phyloP scores from a whole-genome alignment of 2,329 filamentous ascomycete species.

The Botrytis pseudocinerea region DNA sequence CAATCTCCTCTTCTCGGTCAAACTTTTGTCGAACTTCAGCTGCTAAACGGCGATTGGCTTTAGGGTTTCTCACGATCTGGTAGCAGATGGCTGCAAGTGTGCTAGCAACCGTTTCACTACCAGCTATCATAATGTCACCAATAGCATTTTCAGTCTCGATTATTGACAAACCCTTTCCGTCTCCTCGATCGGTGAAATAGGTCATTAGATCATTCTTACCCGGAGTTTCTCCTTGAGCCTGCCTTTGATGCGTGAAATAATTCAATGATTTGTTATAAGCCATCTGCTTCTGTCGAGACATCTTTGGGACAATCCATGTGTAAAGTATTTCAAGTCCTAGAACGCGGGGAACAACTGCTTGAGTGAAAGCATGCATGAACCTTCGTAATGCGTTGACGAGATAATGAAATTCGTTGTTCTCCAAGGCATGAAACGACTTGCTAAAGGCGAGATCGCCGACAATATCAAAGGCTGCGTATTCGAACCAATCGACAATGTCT shows the following conservation, averaged over 20 bases:
- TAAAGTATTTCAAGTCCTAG: not conserved
- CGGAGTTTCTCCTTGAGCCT: not conserved
- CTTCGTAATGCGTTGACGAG: not conserved
- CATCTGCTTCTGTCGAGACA: not conserved
- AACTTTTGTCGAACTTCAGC: not conserved
- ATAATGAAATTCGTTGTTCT: not conserved
- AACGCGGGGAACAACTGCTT: not conserved
- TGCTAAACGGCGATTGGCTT: not conserved
- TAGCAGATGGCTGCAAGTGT: not conserved
- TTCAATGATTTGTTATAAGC: constrained; percentile 6
- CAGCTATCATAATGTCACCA: constrained; percentile 10
- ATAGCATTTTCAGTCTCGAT: constrained; percentile 11
- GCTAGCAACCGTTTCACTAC: constrained; percentile 15
- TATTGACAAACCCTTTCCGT: not conserved
- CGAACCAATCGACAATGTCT: not conserved
- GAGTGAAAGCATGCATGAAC: not conserved
- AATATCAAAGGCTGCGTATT: constrained; percentile 5
- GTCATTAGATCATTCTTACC: constrained; percentile 9
- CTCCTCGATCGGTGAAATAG: not conserved
- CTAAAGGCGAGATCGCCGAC: constrained; percentile 10
- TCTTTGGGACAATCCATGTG: not conserved
- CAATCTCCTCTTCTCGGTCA: not conserved
- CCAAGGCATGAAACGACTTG: not conserved
- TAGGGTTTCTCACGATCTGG: not conserved
- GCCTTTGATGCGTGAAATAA: constrained; percentile 1